phyloP scores from a whole-genome alignment of 352 stramenopile genomes.

The Sclerospora graminicola region DNA sequence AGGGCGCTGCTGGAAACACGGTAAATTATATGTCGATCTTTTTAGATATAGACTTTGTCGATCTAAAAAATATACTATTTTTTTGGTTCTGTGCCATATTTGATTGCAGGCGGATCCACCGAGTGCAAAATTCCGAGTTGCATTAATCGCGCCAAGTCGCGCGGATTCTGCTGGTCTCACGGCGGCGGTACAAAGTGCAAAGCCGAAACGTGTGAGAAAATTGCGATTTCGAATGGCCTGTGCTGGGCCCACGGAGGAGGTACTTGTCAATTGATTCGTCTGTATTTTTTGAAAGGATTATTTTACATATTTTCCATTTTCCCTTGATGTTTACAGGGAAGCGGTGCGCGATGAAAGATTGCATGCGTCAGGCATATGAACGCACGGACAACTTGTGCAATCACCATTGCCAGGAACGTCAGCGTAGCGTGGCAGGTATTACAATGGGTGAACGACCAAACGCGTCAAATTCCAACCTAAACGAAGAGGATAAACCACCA shows the following conservation, averaged over 20 bases:
- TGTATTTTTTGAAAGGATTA: background rate
- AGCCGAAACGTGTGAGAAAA: slow-evolving; percentile 36
- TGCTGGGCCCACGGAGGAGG: slow-evolving; percentile 48
- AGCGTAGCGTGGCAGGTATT: slow-evolving; percentile 6
- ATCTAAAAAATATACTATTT: background rate
- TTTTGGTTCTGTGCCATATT: background rate
- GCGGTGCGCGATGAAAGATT: slow-evolving; percentile 28
- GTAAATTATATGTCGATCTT: too few species aligned
- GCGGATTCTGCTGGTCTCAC: slow-evolving; percentile 79
- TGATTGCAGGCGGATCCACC: slow-evolving; percentile 38
- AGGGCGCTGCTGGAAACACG: slow-evolving; percentile 30
- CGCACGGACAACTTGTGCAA: slow-evolving; percentile 47
- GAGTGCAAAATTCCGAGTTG: slow-evolving; percentile 41
- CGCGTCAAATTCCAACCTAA: slow-evolving; percentile 2
- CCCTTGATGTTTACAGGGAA: slow-evolving; percentile 17
- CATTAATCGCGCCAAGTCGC: slow-evolving; percentile 59
- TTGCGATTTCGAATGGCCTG: slow-evolving; percentile 36
- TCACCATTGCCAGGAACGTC: slow-evolving; percentile 36
- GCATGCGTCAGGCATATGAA: slow-evolving; percentile 38
- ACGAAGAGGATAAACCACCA: slow-evolving; percentile 19
- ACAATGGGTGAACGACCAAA: background rate
- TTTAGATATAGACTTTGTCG: background rate
- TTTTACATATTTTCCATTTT: background rate
- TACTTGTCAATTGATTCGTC: slow-evolving; percentile 8
- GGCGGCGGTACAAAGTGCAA: slow-evolving; percentile 63